Evolutionary conservation across 495 filamentous ascomycete species (phyloP), one percentile per base, ranked within the genome.

Genomic region (Patellaria atrata): DNA sequence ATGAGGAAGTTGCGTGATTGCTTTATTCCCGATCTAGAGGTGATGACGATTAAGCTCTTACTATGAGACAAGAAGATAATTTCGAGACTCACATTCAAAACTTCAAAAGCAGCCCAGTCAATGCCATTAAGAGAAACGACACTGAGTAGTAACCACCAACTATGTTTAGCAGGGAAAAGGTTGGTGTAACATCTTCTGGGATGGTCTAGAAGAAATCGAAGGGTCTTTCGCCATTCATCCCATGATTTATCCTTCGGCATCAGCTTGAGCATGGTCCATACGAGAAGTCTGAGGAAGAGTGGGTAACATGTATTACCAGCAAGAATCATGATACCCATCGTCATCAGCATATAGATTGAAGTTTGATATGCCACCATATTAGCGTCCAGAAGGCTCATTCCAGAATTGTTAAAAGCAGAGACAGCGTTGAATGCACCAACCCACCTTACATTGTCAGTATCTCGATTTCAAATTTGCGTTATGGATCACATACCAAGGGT

Each of bases 401-500:
- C 84, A 14, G 69, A 77, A 50, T 91, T 94, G 44, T 80, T 85
- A 55, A 94, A 94, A 2, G 81, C 84, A 31, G 76, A 82, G 11
- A 72, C 62, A 24, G 68, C 67, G 45, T 77, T 73, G 57, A 82
- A 83, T 19, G 72, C 64, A 11, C 77, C 77, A 25, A 70, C 59
- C 77, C 76, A 82, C 34, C 34, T 34, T 10, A 22, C 21, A 20
- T 21, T 17, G 3, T 11, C 16, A 16, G 28, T 31, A n/a, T 65
- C 66, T 72, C n/a, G 27, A 17, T 1, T 57, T 60, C 57, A 56
- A 64, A 38, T 8, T 22, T 21, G n/a, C n/a, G 10, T 9, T 2
- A n/a, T n/a, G 14, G 20, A n/a, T 17, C 15, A 34, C 31, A 23
- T 34, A 34, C 58, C 68, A 81, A 10, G 79, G 71, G 38, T 74